A percentile compares a stretch with the other conserved stretches of the same genome.
Evolutionary conservation across 2,329 filamentous ascomycete species (phyloP).

Genomic region (Geosmithia flava): DNA sequence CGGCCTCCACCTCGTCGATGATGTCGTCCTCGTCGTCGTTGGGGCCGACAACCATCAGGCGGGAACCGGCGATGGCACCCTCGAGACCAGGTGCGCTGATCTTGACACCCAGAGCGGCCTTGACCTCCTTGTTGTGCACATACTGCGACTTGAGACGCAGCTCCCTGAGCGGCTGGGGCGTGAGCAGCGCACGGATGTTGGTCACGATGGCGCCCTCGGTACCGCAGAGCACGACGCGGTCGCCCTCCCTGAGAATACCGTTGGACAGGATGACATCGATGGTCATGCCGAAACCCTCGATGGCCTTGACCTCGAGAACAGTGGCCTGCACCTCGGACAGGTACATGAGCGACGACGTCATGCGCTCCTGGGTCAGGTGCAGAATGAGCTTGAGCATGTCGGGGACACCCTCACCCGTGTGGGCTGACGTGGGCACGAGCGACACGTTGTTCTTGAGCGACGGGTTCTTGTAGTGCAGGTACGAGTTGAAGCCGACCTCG

Average conservation of each 20-base stretch:
- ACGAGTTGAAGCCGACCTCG: constrained; percentile 96
- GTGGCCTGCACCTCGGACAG: constrained; percentile 95
- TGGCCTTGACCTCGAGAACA: constrained; percentile 96
- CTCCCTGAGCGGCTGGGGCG: constrained; percentile 85
- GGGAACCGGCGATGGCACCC: constrained; percentile 89
- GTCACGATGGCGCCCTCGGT: constrained; percentile 93
- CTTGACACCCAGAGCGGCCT: constrained; percentile 96
- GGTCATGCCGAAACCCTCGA: constrained; percentile 96
- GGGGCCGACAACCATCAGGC: constrained; percentile 84
- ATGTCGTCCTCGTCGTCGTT: constrained; percentile 96
- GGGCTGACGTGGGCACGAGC: constrained; percentile 91
- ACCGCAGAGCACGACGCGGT: constrained; percentile 89
- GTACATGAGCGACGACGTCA: constrained; percentile 97
- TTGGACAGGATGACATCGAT: constrained; percentile 97
- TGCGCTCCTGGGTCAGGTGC: constrained; percentile 87
- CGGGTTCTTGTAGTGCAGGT: constrained; percentile 96
- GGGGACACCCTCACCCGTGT: constrained; percentile 97
- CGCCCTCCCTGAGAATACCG: constrained; percentile 86
- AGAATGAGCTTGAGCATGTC: constrained; percentile 96
- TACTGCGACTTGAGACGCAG: constrained; percentile 91
- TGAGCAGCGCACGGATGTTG: constrained; percentile 88
- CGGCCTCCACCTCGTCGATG: constrained; percentile 90
- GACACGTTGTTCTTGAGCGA: constrained; percentile 91
- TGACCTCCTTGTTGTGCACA: constrained; percentile 98
- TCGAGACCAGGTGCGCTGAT: constrained; percentile 94